These are phyloP conservation scores for Theobroma grandiflorum DNA, from an alignment of 441 rosid genomes.

Conservation along the genomic window DNA sequence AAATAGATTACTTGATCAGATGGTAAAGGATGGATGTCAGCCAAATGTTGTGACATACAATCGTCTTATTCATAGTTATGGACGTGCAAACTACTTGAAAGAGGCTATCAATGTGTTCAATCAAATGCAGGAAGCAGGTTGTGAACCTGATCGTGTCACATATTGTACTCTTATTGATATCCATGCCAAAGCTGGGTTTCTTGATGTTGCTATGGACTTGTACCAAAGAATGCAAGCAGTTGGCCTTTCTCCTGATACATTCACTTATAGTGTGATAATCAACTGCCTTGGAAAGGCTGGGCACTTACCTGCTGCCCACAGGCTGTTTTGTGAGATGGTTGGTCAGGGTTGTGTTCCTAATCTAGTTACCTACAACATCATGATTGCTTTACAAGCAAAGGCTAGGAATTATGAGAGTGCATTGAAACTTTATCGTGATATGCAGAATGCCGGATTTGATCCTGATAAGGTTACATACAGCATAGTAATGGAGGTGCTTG, in stretches of 20 bases:
- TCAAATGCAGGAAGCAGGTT: constrained; percentile 75
- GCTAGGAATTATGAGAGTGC: constrained; percentile 83
- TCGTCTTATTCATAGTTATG: constrained; percentile 89
- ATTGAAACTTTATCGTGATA: constrained; percentile 74
- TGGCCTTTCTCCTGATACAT: constrained; percentile 90
- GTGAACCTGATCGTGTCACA: constrained; percentile 89
- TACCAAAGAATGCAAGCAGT: constrained; percentile 78
- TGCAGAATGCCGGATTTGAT: constrained; percentile 81
- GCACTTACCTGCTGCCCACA: constrained; percentile 76
- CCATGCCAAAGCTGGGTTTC: constrained; percentile 96
- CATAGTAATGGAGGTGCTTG: constrained; percentile 94
- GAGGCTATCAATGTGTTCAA: constrained; percentile 76
- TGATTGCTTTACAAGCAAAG: constrained; percentile 93
- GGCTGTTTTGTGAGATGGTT: constrained; percentile 84
- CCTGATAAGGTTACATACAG: constrained; percentile 94
- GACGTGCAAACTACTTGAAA: constrained; percentile 84
- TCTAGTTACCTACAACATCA: constrained; percentile 82
- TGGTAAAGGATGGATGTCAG: constrained; percentile 80
- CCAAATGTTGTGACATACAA: constrained; percentile 91
- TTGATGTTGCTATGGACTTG: constrained; percentile 87
- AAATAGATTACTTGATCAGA: constrained; percentile 76
- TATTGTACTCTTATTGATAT: constrained; percentile 90
- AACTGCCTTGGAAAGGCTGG: constrained; percentile 98
- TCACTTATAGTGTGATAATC: constrained; percentile 89
- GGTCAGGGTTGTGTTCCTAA: constrained; percentile 86